A percentile compares a stretch with the other conserved stretches of the same genome.
Evolutionary conservation across 176 grass and related monocot genomes (phyloP).

Genomic region (Bromus sterilis): DNA sequence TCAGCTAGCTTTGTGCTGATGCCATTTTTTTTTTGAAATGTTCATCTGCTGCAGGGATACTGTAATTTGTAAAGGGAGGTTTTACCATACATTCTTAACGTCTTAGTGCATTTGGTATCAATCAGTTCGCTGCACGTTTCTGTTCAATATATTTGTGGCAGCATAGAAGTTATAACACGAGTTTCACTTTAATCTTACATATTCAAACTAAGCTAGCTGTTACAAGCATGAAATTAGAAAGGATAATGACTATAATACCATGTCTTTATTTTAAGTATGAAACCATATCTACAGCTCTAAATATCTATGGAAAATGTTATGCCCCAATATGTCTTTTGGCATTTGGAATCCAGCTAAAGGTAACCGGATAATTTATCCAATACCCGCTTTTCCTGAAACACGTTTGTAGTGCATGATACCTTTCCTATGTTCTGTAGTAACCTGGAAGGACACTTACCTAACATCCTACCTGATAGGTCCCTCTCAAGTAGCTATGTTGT

Average conservation of each 20-base stretch:
- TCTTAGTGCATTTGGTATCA: neutral
- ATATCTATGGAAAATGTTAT: neutral
- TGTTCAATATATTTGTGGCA: neutral
- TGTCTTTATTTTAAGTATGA: neutral
- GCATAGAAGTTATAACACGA: neutral
- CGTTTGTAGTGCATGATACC: neutral
- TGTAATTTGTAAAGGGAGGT: neutral
- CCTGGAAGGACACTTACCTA: slow-evolving; percentile 27
- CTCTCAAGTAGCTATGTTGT: slow-evolving; percentile 23
- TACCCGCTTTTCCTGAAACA: neutral
- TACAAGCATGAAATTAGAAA: neutral
- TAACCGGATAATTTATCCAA: neutral
- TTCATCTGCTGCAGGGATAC: neutral
- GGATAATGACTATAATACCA: neutral
- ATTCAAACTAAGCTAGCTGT: neutral
- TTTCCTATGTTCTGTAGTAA: slow-evolving; percentile 10
- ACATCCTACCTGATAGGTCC: slow-evolving; percentile 20
- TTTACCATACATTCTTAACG: neutral
- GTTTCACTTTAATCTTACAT: neutral
- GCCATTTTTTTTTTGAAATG: no score
- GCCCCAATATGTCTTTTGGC: neutral
- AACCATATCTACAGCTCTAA: neutral
- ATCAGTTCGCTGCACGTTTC: neutral
- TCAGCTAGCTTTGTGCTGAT: neutral
- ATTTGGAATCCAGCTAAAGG: neutral